Base-by-base conservation (phyloP, 805 yeast genomes). In the Cyberlindnera bimundalis region DNA sequence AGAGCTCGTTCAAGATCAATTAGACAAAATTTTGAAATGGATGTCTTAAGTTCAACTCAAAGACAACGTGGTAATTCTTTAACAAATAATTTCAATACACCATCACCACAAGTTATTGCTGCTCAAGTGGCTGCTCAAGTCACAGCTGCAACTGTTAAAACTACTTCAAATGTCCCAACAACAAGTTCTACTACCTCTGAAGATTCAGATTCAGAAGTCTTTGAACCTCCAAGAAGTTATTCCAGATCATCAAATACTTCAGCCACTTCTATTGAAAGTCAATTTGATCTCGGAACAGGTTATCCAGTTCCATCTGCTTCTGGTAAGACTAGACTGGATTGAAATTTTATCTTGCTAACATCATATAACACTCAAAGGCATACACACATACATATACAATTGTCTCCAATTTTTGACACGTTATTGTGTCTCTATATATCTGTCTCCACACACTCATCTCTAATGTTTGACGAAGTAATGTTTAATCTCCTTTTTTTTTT, bases 241-340 rank as follows among this genome's bases (percentile, higher is more conserved):
- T 61, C 65, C 13, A 55, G 64, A 42, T 55, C 67, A 20, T 65
- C 69, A 7, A 61, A 59, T 35, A 59, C 60, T 3, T 45, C 49
- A 6, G 28, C 39, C 10, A 46, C 50, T 3, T 62, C 67, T 11
- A 39, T 62, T 16, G 65, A 52, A 29, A 42, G 43, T 18, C 55
- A 51, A 15, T 51, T 40, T 25, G 55, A 51, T 26, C 33, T 51
- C 17, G 39, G 45, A 2, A 37, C 39, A 9, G 46, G 46, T 6
- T 36, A 16, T 30, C 40, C 40, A 7, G 35, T 39, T 8, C 35
- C 46, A 12, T 21, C 46, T 4, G 26, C 39, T 19, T 18, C 18
- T 23, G 23, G 24, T 13, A 42, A 43, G 33, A 35, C 27, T 4
- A 43, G 46, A 39, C 38, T 39, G 24, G 46, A 43, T 14, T 43